phyloP scores from a whole-genome alignment of 1,284 basidiomycete genomes.

The Vanrija sp. region DNA sequence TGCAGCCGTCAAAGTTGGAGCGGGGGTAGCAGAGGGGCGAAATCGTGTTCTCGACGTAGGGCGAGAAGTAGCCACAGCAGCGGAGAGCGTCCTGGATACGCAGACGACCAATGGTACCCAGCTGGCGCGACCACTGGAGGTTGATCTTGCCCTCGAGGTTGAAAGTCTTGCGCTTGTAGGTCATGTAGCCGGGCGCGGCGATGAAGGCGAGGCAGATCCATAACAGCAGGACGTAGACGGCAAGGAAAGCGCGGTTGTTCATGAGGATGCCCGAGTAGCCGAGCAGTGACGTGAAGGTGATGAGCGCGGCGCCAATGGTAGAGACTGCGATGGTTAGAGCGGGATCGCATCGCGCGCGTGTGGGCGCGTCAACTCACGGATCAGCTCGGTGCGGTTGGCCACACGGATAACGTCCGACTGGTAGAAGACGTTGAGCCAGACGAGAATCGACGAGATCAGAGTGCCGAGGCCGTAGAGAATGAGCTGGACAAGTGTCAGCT shows the following conservation, averaged over 20 bases:
- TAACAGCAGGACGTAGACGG: slow-evolving; percentile 65
- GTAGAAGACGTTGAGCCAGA: slow-evolving; percentile 63
- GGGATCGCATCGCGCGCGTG: not conserved
- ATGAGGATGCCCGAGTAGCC: slow-evolving; percentile 66
- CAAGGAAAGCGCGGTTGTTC: slow-evolving; percentile 68
- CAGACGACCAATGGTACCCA: slow-evolving; percentile 57
- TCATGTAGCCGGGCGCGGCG: slow-evolving; percentile 64
- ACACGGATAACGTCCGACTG: slow-evolving; percentile 61
- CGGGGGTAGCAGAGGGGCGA: slow-evolving; percentile 64
- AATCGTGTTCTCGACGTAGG: slow-evolving; percentile 63
- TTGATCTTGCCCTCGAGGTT: slow-evolving; percentile 71
- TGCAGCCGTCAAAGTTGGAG: slow-evolving; percentile 63
- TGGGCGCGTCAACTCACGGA: slow-evolving; percentile 42
- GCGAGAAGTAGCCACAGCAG: slow-evolving; percentile 67
- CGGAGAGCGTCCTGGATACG: slow-evolving; percentile 61
- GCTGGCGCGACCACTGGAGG: slow-evolving; percentile 60
- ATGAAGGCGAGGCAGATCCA: slow-evolving; percentile 64
- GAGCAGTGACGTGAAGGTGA: slow-evolving; percentile 61
- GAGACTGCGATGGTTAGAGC: slow-evolving; percentile 50
- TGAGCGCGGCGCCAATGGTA: slow-evolving; percentile 57
- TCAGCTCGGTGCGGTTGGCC: slow-evolving; percentile 60
- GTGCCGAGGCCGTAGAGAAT: slow-evolving; percentile 56
- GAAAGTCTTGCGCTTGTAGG: slow-evolving; percentile 62
- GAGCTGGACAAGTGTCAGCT: slow-evolving; percentile 46
- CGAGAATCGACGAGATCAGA: slow-evolving; percentile 58